phyloP scores from a whole-genome alignment of 352 stramenopile species.

The Phytopythium litorale region DNA sequence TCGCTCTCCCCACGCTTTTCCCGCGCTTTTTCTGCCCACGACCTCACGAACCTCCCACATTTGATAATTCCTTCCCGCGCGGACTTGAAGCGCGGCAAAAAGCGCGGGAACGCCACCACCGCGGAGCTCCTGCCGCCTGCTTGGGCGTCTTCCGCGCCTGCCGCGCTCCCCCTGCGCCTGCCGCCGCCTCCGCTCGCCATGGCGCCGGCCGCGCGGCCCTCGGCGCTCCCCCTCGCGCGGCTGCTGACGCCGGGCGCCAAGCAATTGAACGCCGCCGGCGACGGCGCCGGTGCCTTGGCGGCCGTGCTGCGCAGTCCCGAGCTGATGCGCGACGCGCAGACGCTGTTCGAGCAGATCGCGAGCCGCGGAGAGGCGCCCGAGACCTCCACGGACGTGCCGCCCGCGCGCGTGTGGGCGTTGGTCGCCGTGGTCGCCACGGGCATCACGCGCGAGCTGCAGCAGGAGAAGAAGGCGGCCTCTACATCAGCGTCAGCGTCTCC shows the following conservation, averaged over 20 bases:
- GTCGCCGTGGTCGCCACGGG: conserved; percentile 43
- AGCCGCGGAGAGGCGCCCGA: conserved; percentile 11
- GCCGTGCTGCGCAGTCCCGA: conserved; percentile 16
- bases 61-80: background rate
- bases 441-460: conserved; percentile 36
- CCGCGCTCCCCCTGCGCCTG: background rate
- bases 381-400: conserved; percentile 10
- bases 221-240: background rate
- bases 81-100: conserved; percentile 10
- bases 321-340: conserved; percentile 28
- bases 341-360: conserved; percentile 40
- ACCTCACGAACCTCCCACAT: background rate
- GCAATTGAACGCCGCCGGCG: conserved; percentile 6
- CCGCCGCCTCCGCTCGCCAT: background rate
- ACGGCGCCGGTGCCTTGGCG: conserved; percentile 12
- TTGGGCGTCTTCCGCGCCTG: background rate
- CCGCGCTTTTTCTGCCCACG: conserved; percentile 5
- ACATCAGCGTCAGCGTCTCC: background rate
- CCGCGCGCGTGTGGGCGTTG: conserved; percentile 32
- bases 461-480: conserved; percentile 10
- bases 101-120: conserved; percentile 28
- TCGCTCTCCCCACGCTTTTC: background rate
- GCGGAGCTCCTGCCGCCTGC: no score
- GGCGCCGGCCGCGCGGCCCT: background rate
- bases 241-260: background rate